Base-by-base conservation (phyloP, 1,284 basidiomycete genomes). In the Tylopilus orsonianus region DNA sequence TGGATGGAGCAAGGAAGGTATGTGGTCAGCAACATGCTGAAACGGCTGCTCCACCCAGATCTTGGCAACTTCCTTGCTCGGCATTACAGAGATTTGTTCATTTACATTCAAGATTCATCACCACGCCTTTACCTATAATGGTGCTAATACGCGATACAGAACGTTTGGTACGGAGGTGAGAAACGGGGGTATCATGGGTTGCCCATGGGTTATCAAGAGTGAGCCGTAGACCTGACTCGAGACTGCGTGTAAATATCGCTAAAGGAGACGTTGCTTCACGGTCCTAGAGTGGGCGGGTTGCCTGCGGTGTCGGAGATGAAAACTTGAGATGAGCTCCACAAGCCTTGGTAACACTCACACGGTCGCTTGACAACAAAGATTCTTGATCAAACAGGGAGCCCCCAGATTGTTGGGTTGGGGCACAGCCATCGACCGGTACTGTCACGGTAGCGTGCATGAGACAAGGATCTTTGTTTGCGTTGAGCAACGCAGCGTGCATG, bases 331-430 rank as follows among this genome's bases (percentile, higher is more conserved):
- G n/a, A n/a, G n/a, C n/a, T n/a, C 32, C 14, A 44, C 12, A 41
- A 44, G 38, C 44, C n/a, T n/a, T n/a, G n/a, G n/a, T n/a, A n/a
- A 20, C 14, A 44, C 61, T 54, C 47, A 63, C 60, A 32, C 36
- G 27, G 39, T 37, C 41, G 30, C 18, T 32, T 26, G 45, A 34
- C 22, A 34, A 24, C 22, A 42, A 18, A 8, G 45, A 38, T 7
- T 33, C 56, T 37, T 65, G 61, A 14, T 45, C 53, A 40, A 65
- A 65, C 41, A 57, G 43, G 4, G 55, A 54, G 42, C 37, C 14
- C 16, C 45, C 39, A 37, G 26, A 23, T 13, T 37, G 49, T 22
- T 33, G 44, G 38, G 41, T 20, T 30, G 41, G 34, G 32, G 18
- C 37, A 20, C 20, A 23, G 12, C 18, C 22, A 12, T 44, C 56